Evolutionary conservation across 192 early-diverging fungal genomes (phyloP), one percentile per base, ranked within the genome.

Genomic region (Physocladia obscura): DNA sequence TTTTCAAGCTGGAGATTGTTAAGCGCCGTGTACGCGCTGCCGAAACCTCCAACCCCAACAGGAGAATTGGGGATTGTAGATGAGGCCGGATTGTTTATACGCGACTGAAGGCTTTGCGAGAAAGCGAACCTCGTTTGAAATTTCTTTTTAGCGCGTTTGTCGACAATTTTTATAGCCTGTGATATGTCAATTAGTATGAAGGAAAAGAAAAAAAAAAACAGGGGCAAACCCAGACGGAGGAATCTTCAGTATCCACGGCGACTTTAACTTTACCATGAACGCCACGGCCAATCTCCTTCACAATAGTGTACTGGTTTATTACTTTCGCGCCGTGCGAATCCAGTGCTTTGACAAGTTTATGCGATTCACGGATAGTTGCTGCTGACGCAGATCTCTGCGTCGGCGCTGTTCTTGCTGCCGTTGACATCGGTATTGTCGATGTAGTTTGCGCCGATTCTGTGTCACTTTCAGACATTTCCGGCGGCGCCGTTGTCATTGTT

Each of bases 261-360:
- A 97, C 84, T 76, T 96, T 96, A 44, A 98, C 96, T 78, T 97
- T 97, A 38, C 96, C 96, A 65, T 98, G 94, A 6, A 91, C 90
- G 36, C 96, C 96, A 27, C 95, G 82, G 5, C 96, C 96, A 11
- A 98, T 81, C 75, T 96, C 94, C 51, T 82, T 81, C 6, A 97
- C 74, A 8, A 98, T 87, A 82, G 94, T 89, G 77, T 96, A 98
- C 58, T 96, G 86, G 78, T 98, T 98, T 71, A 98, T 92, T 85
- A 92, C 90, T 68, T 98, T 98, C 76, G 91, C 89, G 19, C 95
- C 96, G 0, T 92, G 92, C 44, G 89, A 86, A 70, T 97, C 93
- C 75, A 91, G 88, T 55, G 92, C 88, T 39, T 93, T 89, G 64
- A 87, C 87, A 74, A 97, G 90, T 13, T 8, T 44, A 44, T n/a